Base-by-base conservation (phyloP, 2,329 filamentous ascomycete genomes). In the Aspergillus sclerotialis region DNA sequence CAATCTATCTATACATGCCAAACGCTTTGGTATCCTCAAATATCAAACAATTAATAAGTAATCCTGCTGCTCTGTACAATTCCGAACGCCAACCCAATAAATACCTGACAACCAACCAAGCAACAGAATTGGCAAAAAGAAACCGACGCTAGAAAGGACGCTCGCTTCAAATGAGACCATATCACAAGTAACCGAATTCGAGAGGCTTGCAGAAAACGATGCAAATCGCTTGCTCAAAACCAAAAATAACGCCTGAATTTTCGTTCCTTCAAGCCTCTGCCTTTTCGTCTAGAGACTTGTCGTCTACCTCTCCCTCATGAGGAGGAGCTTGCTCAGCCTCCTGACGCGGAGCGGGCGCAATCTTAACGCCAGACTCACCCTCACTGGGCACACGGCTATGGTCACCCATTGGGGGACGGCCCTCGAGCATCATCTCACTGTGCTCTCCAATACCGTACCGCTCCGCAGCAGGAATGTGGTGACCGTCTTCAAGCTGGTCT, bases 401-500 rank as follows among this genome's bases (percentile, higher is more conserved):
- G 17, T 52, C 37, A 21, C 50, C 47, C 4, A 41, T 35, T n/a
- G 54, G 53, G 3, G 53, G 65, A 48, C 71, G 72, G 48, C 72
- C 72, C 51, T 76, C 73, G 19, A 78, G 62, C 75, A 80, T 55
- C 60, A 63, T 79, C 48, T 78, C 72, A 46, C 69, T 73, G 61
- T 80, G 77, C 44, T 75, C 69, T 11, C 63, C 60, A 40, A 76
- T 77, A 19, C 75, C 77, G 53, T 80, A 76, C 36, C 77, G 70
- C 18, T 79, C 69, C 28, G 70, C 69, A 36, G 72, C 70, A 3
- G 76, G 73, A 34, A 80, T 68, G 16, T 70, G 55, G 52, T 72
- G 67, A 43, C 74, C 72, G 21, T 67, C 61, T 31, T 65, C 60
- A 13, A 50, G 52, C 40, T 64, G 63, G 19, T 64, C 55, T 15